phyloP scores from a whole-genome alignment of 352 stramenopile species.

The Paralagenidium karlingii region DNA sequence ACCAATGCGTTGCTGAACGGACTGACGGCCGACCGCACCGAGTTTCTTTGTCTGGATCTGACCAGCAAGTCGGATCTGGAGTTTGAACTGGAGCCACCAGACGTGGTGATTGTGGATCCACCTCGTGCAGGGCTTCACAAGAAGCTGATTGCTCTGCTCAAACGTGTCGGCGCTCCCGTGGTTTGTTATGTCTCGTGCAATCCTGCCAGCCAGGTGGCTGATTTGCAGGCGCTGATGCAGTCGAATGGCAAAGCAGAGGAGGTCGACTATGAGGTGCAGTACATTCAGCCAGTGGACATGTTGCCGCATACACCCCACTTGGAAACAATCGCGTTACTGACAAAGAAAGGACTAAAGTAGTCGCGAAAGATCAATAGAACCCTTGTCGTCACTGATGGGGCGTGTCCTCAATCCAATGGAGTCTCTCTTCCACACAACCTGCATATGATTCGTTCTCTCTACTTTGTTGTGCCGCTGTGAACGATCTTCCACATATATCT shows the following conservation, averaged over 20 bases:
- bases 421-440: no score
- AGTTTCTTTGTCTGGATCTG: conserved; percentile 53
- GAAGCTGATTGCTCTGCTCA: conserved; percentile 47
- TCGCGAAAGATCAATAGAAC: no score
- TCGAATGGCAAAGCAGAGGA: no score
- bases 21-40: conserved; percentile 31
- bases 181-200: conserved; percentile 80
- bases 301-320: conserved; percentile 68
- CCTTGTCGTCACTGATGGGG: no score
- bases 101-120: conserved; percentile 66
- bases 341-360: no score
- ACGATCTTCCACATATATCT: no score
- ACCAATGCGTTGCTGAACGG: conserved; percentile 46
- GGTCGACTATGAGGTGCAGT: conserved; percentile 22
- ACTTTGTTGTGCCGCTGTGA: no score
- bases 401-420: no score
- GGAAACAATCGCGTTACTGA: conserved; percentile 62
- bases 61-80: conserved; percentile 33
- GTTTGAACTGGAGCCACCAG: conserved; percentile 17
- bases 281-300: conserved; percentile 65
- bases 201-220: conserved; percentile 35
- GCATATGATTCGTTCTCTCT: no score
- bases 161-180: conserved; percentile 17
- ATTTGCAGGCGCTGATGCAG: conserved; percentile 40
- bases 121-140: conserved; percentile 52